Evolutionary conservation across 805 yeast species (phyloP).

Genomic region (Maudiozyma barnettii): DNA sequence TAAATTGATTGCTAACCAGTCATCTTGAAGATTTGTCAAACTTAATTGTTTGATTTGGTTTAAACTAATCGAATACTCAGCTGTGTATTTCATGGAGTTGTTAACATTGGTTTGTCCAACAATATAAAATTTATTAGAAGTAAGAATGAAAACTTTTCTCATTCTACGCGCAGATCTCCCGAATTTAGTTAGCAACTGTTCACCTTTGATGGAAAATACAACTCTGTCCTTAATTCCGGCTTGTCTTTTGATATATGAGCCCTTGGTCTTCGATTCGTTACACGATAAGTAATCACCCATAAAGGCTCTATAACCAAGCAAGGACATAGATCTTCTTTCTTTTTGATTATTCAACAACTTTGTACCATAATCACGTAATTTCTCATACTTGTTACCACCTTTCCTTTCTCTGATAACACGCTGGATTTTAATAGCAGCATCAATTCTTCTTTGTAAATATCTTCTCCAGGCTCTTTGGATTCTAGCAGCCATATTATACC

Average conservation of each 20-base stretch:
- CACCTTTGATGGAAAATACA: constrained; percentile 75
- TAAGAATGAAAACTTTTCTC: constrained; percentile 63
- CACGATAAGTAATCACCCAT: constrained; percentile 93
- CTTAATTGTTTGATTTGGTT: constrained; percentile 51
- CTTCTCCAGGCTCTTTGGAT: constrained; percentile 96
- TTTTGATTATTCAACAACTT: constrained; percentile 61
- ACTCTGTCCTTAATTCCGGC: constrained; percentile 62
- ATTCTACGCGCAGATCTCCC: constrained; percentile 84
- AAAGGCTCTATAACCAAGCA: constrained; percentile 78
- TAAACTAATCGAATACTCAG: constrained; percentile 58
- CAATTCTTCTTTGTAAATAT: constrained; percentile 68
- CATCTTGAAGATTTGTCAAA: constrained; percentile 73
- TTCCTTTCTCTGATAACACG: constrained; percentile 70
- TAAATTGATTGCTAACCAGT: constrained; percentile 66
- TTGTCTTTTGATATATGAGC: constrained; percentile 62
- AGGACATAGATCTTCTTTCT: constrained; percentile 81
- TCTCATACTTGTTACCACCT: constrained; percentile 74
- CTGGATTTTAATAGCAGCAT: constrained; percentile 76
- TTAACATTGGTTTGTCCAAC: constrained; percentile 66
- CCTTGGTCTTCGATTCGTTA: constrained; percentile 65
- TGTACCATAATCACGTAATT: constrained; percentile 78
- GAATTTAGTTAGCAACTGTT: constrained; percentile 71
- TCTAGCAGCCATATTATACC: constrained; percentile 97
- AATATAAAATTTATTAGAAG: constrained; percentile 52
- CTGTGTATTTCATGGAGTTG: constrained; percentile 44